These are phyloP conservation scores for Penicillium angulare DNA, from an alignment of 495 filamentous ascomycete species.

Conservation along the genomic window DNA sequence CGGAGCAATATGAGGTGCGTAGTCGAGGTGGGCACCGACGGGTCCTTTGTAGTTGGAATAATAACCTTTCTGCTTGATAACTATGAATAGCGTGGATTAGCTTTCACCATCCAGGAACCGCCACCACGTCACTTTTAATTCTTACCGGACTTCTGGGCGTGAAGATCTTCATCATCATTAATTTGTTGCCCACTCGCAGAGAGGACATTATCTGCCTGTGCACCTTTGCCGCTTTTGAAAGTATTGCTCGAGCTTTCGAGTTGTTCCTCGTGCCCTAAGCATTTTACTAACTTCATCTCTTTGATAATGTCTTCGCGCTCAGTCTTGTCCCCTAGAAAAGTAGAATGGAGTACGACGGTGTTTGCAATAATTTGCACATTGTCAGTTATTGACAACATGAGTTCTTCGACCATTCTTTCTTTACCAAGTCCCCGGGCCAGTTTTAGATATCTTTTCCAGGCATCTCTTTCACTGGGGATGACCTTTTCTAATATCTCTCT, in stretches of 20 bases:
- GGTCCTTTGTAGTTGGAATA: constrained; percentile 6
- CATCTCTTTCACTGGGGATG: background rate
- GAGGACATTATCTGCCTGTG: constrained; percentile 2
- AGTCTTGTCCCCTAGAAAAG: background rate
- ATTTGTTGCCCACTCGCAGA: constrained; percentile 1
- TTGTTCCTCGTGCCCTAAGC: background rate
- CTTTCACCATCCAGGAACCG: too few relatives aligned
- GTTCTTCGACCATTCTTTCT: constrained; percentile 16
- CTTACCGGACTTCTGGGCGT: constrained; percentile 6
- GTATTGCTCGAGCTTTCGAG: background rate
- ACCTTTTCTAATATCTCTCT: background rate
- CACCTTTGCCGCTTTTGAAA: background rate
- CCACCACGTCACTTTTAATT: background rate
- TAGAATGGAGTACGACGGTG: constrained; percentile 5
- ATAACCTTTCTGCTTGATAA: background rate
- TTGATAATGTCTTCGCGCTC: constrained; percentile 6
- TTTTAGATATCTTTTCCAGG: constrained; percentile 4
- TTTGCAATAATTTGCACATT: constrained; percentile 14
- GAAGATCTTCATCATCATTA: background rate
- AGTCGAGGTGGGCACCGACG: background rate
- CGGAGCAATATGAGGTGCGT: constrained; percentile 5
- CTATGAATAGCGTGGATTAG: background rate
- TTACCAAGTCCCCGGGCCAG: constrained; percentile 10
- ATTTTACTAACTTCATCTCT: constrained; percentile 4
- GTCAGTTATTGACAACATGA: constrained; percentile 9